Conservation (phyloP, 805 yeast genomes). For the Scheffersomyces stipitis region DNA sequence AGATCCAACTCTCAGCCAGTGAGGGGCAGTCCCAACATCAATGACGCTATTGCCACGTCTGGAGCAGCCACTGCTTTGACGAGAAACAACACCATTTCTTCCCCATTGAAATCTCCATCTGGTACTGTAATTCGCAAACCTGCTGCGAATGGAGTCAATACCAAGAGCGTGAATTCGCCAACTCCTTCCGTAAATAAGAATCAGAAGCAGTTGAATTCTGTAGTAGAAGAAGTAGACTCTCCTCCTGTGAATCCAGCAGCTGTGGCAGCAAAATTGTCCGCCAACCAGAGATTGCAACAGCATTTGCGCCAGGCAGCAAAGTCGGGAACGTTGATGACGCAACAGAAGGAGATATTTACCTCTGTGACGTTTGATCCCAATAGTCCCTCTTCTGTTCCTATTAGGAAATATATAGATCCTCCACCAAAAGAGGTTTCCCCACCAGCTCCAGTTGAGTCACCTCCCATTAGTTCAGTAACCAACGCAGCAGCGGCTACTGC, state of each 20-base stretch:
- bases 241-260: slow-evolving; percentile 1
- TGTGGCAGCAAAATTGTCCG: slow-evolving; percentile 22
- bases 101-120: slow-evolving; percentile 17
- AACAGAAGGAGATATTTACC: slow-evolving; percentile 34
- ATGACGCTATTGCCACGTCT: slow-evolving; percentile 18
- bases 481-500: slow-evolving; percentile 1
- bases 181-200: slow-evolving; percentile 11
- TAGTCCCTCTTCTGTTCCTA: slow-evolving; percentile 23
- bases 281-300: slow-evolving; percentile 39
- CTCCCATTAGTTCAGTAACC: not conserved
- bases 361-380: slow-evolving; percentile 43
- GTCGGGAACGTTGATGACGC: slow-evolving; percentile 37
- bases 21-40: slow-evolving; percentile 1
- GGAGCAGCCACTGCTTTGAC: slow-evolving; percentile 37
- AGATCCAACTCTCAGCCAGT: slow-evolving; percentile 40
- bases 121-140: slow-evolving; percentile 16
- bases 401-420: slow-evolving; percentile 8
- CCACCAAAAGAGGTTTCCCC: slow-evolving; percentile 2
- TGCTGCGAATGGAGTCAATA: not conserved
- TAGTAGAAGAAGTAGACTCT: slow-evolving; percentile 17
- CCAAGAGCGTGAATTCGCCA: not conserved
- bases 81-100: slow-evolving; percentile 8
- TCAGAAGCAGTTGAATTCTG: slow-evolving; percentile 15
- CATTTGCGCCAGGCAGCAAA: slow-evolving; percentile 39
- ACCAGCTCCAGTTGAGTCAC: not conserved